Evolutionary conservation across 306 rosid genomes (phyloP), one percentile per base, ranked within the genome.

Genomic region (Medicago ruthenica): DNA sequence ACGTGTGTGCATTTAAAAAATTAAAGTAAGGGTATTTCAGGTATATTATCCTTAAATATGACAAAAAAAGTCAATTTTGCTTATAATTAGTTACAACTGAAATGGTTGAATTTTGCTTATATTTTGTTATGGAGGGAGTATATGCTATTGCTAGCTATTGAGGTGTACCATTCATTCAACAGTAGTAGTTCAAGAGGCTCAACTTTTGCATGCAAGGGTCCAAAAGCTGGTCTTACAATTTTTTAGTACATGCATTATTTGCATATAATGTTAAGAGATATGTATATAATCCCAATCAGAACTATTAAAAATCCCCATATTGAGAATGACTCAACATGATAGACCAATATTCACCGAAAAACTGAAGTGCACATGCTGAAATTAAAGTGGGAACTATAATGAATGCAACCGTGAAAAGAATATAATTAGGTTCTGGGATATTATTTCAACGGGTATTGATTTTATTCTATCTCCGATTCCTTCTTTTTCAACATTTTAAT

Each of bases 401-500:
- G 41, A 60, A 27, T 60, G 67, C 9, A 14, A 31, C 67, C 10
- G 8, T 60, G 67, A 60, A 60, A 22, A 60, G 3, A 34, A 60
- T 41, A 60, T 60, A 14, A 61, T 61, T 61, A 61, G 37, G 24
- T 58, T 58, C 16, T 58, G 9, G 16, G 15, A 58, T 34, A 34
- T 58, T 27, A 58, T 58, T 27, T 58, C 63, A 58, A 21, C n/a
- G 10, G 7, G 15, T 57, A 20, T 57, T 21, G 63, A 57, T 57
- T 57, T 57, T 57, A 5, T 60, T 24, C 66, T 31, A 27, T 31
- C 66, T 60, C 5, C 40, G 4, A 13, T 60, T 24, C 42, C 11
- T 5, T 10, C 27, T 67, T 80, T 81, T 81, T 81, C 77, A 78
- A 54, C 81, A 62, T 77, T 67, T 79, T 82, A 82, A 85, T 91